Conservation (phyloP, 176 grass and related monocot genomes). For the Oryza australiensis region DNA sequence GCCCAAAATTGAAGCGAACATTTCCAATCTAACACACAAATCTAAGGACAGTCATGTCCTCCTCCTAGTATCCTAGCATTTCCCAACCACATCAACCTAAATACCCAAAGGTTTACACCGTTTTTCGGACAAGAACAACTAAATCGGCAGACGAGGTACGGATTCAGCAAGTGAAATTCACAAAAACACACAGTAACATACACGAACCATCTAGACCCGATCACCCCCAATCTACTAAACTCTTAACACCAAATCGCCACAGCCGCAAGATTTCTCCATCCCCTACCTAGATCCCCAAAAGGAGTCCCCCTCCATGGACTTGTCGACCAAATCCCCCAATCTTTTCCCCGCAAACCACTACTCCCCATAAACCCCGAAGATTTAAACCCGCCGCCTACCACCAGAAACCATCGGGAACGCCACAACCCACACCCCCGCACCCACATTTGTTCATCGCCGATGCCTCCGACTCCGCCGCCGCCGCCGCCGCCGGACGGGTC, state of each 20-base stretch:
- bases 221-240: neutral
- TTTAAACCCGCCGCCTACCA: neutral
- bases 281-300: neutral
- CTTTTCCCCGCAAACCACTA: neutral
- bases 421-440: constrained; percentile 4
- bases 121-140: neutral
- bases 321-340: neutral
- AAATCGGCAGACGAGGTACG: neutral
- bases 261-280: neutral
- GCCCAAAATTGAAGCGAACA: neutral
- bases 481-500: constrained; percentile 27
- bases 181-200: neutral
- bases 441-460: constrained; percentile 32
- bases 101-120: neutral
- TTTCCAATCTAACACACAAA: neutral
- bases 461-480: neutral
- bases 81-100: neutral
- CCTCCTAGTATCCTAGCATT: neutral
- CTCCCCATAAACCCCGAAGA: neutral
- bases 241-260: neutral
- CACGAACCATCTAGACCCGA: neutral
- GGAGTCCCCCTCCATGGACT: neutral
- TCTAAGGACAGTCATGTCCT: neutral
- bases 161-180: neutral
- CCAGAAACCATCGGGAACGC: neutral